Conservation (phyloP, 2,329 filamentous ascomycete genomes). For the Penicillium sp. region DNA sequence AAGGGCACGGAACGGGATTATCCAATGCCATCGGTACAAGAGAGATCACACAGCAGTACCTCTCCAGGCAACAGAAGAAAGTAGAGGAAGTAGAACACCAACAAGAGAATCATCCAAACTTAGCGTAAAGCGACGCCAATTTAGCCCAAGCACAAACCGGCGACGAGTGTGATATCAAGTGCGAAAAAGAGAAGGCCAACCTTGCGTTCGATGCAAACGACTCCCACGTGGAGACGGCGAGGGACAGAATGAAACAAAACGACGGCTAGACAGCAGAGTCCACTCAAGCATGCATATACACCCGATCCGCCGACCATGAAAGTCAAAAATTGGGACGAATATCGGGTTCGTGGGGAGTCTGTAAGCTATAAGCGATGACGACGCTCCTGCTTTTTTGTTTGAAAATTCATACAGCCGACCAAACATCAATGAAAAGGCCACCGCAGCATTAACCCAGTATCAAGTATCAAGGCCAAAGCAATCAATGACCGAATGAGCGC, state of each 20-base stretch:
- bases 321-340: background rate
- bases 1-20: background rate
- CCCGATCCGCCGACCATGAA: background rate
- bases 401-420: background rate
- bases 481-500: constrained; percentile 16
- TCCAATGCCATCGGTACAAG: constrained; percentile 1
- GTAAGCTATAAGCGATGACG: background rate
- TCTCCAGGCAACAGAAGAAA: constrained; percentile 7
- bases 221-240: background rate
- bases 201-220: background rate
- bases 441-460: background rate
- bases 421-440: background rate
- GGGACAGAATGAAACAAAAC: background rate
- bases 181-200: background rate
- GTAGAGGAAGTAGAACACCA: constrained; percentile 19
- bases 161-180: background rate
- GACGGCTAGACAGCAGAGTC: background rate
- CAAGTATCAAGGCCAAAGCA: background rate
- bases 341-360: background rate
- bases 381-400: background rate
- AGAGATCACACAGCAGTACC: constrained; percentile 8
- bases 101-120: constrained; percentile 34
- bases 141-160: background rate
- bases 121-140: constrained; percentile 18
- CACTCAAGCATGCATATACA: background rate